These are phyloP conservation scores for Citrus maxima DNA, from an alignment of 345 rosid genomes.

Conservation along the genomic window DNA sequence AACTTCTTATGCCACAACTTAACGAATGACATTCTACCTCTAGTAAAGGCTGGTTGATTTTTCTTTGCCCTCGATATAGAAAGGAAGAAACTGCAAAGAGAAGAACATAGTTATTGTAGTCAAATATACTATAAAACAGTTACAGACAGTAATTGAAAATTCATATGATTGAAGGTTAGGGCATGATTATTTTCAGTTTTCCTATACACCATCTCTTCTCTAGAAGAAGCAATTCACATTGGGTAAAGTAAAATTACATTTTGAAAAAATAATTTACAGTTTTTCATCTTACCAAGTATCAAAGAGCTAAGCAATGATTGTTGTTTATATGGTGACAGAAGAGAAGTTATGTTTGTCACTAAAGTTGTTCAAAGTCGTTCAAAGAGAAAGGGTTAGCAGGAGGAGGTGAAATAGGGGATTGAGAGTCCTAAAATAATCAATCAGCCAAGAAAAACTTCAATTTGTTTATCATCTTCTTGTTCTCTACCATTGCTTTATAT, in stretches of 20 bases:
- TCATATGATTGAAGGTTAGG: background rate
- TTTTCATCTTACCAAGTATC: background rate
- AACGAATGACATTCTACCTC: conserved; percentile 8
- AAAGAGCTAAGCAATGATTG: background rate
- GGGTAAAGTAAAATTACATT: background rate
- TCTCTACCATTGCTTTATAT: background rate
- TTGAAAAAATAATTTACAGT: background rate
- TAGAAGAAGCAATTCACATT: background rate
- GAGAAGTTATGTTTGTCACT: background rate
- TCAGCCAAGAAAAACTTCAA: background rate
- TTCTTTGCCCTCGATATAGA: background rate
- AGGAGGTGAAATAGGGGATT: background rate
- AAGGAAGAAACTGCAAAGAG: background rate
- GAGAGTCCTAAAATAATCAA: background rate
- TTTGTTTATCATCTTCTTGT: background rate
- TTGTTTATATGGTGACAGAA: background rate
- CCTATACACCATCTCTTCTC: background rate
- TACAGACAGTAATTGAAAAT: background rate
- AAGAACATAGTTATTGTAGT: background rate
- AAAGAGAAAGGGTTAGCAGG: background rate
- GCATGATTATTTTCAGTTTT: background rate
- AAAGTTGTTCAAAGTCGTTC: background rate
- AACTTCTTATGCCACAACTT: conserved; percentile 26
- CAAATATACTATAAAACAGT: background rate
- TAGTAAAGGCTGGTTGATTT: background rate